phyloP scores from a whole-genome alignment of 164 flowering plant genomes.

The Protea cynaroides region DNA sequence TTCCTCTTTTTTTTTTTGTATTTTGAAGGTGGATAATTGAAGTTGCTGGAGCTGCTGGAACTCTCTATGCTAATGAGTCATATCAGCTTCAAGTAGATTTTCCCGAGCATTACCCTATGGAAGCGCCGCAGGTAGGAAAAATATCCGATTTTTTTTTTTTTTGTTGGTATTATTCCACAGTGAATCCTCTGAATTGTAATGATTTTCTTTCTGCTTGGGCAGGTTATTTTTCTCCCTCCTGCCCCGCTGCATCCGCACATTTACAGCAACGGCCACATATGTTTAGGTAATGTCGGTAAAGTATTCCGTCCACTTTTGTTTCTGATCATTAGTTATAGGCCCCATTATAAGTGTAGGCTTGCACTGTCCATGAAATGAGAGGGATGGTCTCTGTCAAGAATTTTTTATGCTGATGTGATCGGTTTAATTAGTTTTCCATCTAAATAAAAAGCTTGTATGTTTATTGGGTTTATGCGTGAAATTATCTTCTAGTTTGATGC shows the following conservation, averaged over 20 bases:
- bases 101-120: slow-evolving; percentile 92
- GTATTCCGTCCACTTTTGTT: background rate
- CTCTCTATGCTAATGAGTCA: slow-evolving; percentile 59
- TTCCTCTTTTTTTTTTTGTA: background rate
- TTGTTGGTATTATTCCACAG: background rate
- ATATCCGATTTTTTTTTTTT: background rate
- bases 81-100: slow-evolving; percentile 91
- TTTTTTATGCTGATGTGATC: too few species aligned
- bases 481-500: too few species aligned
- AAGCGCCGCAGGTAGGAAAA: slow-evolving; percentile 69
- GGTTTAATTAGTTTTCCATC: too few species aligned
- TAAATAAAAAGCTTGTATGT: too few species aligned
- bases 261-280: slow-evolving; percentile 94
- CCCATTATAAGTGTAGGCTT: too few species aligned
- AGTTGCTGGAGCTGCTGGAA: slow-evolving; percentile 72
- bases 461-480: too few species aligned
- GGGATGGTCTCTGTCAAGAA: too few species aligned
- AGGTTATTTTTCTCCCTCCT: slow-evolving; percentile 85
- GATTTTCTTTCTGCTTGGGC: slow-evolving; percentile 15
- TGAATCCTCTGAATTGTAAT: background rate
- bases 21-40: slow-evolving; percentile 64
- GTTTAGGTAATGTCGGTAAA: slow-evolving; percentile 53
- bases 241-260: slow-evolving; percentile 95
- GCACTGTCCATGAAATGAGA: too few species aligned
- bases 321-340: background rate